Evolutionary conservation across 495 filamentous ascomycete species (phyloP).

Genomic region (Hyaloscypha bicolor): DNA sequence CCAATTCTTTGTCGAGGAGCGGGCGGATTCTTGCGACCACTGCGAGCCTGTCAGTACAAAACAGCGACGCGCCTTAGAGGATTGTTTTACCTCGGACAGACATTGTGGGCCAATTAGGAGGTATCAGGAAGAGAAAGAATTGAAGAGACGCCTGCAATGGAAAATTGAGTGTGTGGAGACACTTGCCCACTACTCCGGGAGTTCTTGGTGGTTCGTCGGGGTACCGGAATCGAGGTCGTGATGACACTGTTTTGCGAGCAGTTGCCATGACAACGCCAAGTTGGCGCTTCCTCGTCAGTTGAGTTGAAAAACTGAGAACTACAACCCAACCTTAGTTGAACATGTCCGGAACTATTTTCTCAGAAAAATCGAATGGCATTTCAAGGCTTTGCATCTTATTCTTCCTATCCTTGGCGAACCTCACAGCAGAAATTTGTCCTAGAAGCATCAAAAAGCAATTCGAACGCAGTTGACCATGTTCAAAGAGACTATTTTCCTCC

Average conservation of each 20-base stretch:
- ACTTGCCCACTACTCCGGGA: slow-evolving; percentile 28
- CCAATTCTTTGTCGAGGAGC: slow-evolving; percentile 77
- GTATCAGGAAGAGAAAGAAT: slow-evolving; percentile 4
- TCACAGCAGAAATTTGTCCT: too few relatives aligned
- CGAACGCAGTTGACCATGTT: too few relatives aligned
- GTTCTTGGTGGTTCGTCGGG: neutral
- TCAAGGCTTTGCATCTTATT: too few relatives aligned
- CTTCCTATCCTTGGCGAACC: too few relatives aligned
- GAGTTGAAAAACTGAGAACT: too few relatives aligned
- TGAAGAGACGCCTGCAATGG: slow-evolving; percentile 7
- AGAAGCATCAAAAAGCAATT: too few relatives aligned
- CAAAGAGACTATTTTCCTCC: too few relatives aligned
- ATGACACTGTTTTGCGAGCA: neutral
- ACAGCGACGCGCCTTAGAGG: neutral
- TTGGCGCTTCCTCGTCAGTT: too few relatives aligned
- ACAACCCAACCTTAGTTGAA: too few relatives aligned
- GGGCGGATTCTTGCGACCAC: slow-evolving; percentile 91
- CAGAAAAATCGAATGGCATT: too few relatives aligned
- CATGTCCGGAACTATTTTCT: too few relatives aligned
- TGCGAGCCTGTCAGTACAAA: slow-evolving; percentile 14
- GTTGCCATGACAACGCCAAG: neutral
- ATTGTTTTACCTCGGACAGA: slow-evolving; percentile 30
- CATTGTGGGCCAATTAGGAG: slow-evolving; percentile 25
- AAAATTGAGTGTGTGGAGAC: slow-evolving; percentile 16
- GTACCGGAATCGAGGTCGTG: neutral